These are phyloP conservation scores for Epichloe gansuensis DNA, from an alignment of 2,329 filamentous ascomycete species.

Conservation along the genomic window DNA sequence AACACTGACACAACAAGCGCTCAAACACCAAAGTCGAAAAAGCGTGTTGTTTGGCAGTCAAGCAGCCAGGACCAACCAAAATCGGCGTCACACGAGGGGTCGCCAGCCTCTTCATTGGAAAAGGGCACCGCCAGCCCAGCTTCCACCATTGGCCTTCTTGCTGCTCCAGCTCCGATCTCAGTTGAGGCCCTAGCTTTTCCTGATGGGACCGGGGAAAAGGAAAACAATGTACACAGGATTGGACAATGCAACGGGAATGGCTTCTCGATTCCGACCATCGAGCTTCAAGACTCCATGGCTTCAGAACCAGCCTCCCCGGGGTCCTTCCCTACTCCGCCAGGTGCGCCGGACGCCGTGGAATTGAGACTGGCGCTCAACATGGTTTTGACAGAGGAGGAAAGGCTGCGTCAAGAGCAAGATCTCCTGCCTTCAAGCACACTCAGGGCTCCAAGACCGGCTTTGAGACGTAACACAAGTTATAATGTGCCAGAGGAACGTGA, in stretches of 20 bases:
- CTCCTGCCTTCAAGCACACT: slow-evolving; percentile 5
- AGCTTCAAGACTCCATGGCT: background rate
- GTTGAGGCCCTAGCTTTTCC: background rate
- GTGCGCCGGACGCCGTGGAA: slow-evolving; percentile 26
- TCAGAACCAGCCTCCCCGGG: slow-evolving; percentile 7
- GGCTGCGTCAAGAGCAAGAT: slow-evolving; percentile 7
- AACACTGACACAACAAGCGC: slow-evolving; percentile 13
- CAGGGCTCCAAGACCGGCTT: slow-evolving; percentile 21
- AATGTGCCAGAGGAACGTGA: slow-evolving; percentile 27
- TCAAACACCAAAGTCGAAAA: slow-evolving; percentile 25
- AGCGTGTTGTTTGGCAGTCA: slow-evolving; percentile 26
- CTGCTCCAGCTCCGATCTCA: background rate
- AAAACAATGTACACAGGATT: background rate
- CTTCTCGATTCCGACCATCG: background rate
- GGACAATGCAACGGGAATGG: background rate
- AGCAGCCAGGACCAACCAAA: slow-evolving; percentile 13
- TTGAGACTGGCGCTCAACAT: slow-evolving; percentile 25
- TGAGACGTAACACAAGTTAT: slow-evolving; percentile 31
- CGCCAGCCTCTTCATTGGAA: slow-evolving; percentile 3
- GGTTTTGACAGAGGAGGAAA: slow-evolving; percentile 22
- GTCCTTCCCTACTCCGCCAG: slow-evolving; percentile 16
- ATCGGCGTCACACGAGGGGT: slow-evolving; percentile 7
- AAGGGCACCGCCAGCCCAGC: slow-evolving; percentile 9
- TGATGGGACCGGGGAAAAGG: background rate
- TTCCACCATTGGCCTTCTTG: background rate